These are phyloP conservation scores for Blastobotrys indianensis DNA, from an alignment of 1,139 yeast species.

Conservation along the genomic window DNA sequence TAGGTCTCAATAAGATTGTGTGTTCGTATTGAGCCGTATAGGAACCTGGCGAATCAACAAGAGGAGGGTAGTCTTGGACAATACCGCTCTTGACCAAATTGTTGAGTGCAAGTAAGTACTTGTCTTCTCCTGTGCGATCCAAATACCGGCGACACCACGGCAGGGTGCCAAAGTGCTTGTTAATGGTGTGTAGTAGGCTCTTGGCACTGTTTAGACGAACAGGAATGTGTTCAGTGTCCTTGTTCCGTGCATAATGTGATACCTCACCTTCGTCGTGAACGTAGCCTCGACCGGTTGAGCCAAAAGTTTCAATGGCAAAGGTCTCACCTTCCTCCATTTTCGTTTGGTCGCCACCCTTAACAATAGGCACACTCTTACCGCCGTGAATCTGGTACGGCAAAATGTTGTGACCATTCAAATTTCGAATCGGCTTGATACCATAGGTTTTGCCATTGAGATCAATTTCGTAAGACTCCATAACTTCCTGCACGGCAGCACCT, in stretches of 20 bases:
- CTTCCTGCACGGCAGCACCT: constrained; percentile 94
- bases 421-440: constrained; percentile 84
- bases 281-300: constrained; percentile 91
- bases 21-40: constrained; percentile 97
- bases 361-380: constrained; percentile 94
- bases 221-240: constrained; percentile 46
- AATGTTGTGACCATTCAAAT: constrained; percentile 92
- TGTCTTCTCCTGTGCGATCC: constrained; percentile 88
- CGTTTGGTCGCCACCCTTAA: constrained; percentile 85
- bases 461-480: constrained; percentile 93
- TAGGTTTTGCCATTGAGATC: constrained; percentile 80
- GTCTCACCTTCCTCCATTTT: constrained; percentile 99
- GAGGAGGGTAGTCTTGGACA: constrained; percentile 96
- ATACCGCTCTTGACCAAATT: constrained; percentile 79
- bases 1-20: constrained; percentile 84
- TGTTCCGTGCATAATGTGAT: constrained; percentile 78
- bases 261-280: constrained; percentile 86
- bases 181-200: constrained; percentile 59
- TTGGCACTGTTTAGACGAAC: constrained; percentile 62
- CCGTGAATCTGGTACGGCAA: constrained; percentile 81
- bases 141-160: constrained; percentile 96
- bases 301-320: constrained; percentile 97
- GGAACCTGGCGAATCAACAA: constrained; percentile 73
- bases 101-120: constrained; percentile 83
- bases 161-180: constrained; percentile 80